A percentile compares a stretch with the other conserved stretches of the same genome.
Conservation (phyloP, 1,139 yeast species). For the Zygoascus sp. region DNA sequence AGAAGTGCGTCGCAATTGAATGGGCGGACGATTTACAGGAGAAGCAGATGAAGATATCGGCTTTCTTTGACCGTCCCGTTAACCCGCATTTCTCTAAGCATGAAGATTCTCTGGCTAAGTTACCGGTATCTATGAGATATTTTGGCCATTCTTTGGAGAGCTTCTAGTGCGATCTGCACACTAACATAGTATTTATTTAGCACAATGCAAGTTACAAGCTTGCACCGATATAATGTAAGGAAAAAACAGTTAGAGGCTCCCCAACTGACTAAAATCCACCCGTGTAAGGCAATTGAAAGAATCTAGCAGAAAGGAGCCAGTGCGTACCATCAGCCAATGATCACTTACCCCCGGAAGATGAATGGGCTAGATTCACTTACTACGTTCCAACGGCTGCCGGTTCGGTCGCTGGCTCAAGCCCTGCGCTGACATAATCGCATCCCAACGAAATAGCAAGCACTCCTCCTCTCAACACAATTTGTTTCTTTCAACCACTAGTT, state of each 20-base stretch:
- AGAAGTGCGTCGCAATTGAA: conserved; percentile 44
- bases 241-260: no score
- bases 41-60: conserved; percentile 13
- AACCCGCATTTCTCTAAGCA: conserved; percentile 8
- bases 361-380: no score
- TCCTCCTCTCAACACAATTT: conserved; percentile 3
- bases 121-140: conserved; percentile 20
- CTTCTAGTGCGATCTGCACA: not conserved
- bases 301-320: no score
- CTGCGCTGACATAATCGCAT: conserved; percentile 1
- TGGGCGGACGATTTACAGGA: conserved; percentile 39
- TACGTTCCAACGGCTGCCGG: no score
- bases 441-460: conserved; percentile 7
- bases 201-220: not conserved
- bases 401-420: no score
- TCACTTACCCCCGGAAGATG: no score
- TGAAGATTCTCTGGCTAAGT: conserved; percentile 10
- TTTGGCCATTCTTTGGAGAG: conserved; percentile 19
- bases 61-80: conserved; percentile 10
- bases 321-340: no score
- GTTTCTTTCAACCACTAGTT: not conserved
- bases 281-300: no score
- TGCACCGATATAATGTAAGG: no score
- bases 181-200: not conserved
- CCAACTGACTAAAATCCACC: not conserved